Evolutionary conservation across 176 grass and related monocot genomes (phyloP), one percentile per base, ranked within the genome.

Genomic region (Ampelocalamus luodianensis): DNA sequence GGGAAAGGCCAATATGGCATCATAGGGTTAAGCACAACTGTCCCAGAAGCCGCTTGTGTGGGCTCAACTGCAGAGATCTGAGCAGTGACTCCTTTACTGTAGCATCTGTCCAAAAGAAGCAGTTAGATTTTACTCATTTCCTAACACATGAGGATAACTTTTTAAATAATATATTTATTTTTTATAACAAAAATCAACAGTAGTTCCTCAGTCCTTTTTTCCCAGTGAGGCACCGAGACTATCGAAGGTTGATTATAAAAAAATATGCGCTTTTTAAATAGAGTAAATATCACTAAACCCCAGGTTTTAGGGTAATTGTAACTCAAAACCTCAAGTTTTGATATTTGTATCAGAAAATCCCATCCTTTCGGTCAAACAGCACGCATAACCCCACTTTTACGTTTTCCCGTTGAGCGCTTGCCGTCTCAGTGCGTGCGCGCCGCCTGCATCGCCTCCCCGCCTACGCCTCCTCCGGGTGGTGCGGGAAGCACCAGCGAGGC

Each of bases 1-100:
- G 58, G 78, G 79, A 15, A 86, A 54, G 78, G 82, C 82, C 86
- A 85, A 79, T 89, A 92, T 69, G 90, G 86, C 83, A 92, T 82
- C 78, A 88, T 85, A 73, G 90, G 90, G 72, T 92, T 92, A 85
- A 86, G 74, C 61, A 89, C 86, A 82, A 86, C 83, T 74, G 90
- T 86, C 27, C 86, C 86, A 60, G 90, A 63, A 70, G 82, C 78
- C 17, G 60, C 78, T 78, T 89, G 90, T 68, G 79, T 67, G n/a
- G 79, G 71, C 51, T 92, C 82, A 73, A 62, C 65, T 36, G 83
- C 72, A 27, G 86, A 61, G 40, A 60, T 81, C 68, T 78, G 86
- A 61, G 66, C 69, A 79, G 38, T 60, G 7, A 62, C 71, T 56
- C 78, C 86, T 92, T 89, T 91, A 39, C 59, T 85, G 49, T 56